Percentiles rank a stretch among this genome's conserved stretches.
These are phyloP conservation scores for Penicillium coprophilum DNA, from an alignment of 495 filamentous ascomycete species.

Conservation along the genomic window DNA sequence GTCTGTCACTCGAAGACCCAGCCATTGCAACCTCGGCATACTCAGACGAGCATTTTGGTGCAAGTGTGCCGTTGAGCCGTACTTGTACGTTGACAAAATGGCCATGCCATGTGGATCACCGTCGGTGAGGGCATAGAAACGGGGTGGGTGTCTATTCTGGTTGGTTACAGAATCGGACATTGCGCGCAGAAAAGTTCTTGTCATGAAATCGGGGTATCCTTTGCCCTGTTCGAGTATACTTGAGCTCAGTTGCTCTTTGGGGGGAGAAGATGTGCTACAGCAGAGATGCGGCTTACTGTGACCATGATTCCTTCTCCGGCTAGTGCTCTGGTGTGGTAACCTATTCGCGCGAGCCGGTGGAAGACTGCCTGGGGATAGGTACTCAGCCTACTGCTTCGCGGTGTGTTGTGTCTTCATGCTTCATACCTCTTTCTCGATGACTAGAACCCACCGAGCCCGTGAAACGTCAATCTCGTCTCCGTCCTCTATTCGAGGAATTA, in stretches of 20 bases:
- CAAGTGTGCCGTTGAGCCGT: conserved; percentile 70
- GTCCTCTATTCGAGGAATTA: conserved; percentile 62
- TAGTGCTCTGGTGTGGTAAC: conserved; percentile 50
- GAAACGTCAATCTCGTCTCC: conserved; percentile 55
- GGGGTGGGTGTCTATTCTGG: conserved; percentile 28
- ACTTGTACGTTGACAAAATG: conserved; percentile 84
- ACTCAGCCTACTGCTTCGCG: neutral
- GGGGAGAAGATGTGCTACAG: neutral
- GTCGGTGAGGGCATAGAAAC: conserved; percentile 72
- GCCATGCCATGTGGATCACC: conserved; percentile 84
- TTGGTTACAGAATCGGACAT: conserved; percentile 29
- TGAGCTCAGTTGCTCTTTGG: neutral
- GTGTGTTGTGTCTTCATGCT: too few relatives aligned
- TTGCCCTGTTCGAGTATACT: conserved; percentile 55
- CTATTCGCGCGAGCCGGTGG: conserved; percentile 58
- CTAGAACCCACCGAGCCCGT: conserved; percentile 66
- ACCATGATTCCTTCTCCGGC: conserved; percentile 64
- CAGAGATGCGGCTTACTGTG: conserved; percentile 51
- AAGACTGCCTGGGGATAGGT: conserved; percentile 70
- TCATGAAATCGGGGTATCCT: conserved; percentile 87
- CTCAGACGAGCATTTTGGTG: conserved; percentile 66
- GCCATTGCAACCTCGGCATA: conserved; percentile 63
- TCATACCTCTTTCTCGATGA: conserved; percentile 88
- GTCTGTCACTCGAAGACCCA: conserved; percentile 69
- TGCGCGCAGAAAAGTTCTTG: conserved; percentile 61